A percentile compares a stretch with the other conserved stretches of the same genome.
phyloP scores from a whole-genome alignment of 2,329 filamentous ascomycete genomes.

The Trichoderma semiorbis region DNA sequence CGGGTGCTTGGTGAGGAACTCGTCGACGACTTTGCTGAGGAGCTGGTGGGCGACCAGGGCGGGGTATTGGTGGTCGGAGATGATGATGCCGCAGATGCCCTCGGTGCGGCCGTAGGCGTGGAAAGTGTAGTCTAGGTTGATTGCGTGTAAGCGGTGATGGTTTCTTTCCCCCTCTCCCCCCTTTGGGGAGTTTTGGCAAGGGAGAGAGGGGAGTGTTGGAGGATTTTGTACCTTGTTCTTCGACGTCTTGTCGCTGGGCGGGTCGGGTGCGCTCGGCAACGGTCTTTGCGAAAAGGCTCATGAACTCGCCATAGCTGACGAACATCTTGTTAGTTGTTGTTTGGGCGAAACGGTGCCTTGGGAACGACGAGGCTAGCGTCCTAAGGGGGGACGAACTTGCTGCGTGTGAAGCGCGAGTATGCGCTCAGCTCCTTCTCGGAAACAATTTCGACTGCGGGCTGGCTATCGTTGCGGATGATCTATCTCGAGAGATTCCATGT shows the following conservation, averaged over 20 bases:
- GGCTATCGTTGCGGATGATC: slow-evolving; percentile 77
- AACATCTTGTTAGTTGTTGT: neutral
- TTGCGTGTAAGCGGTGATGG: neutral
- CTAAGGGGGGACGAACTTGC: slow-evolving; percentile 49
- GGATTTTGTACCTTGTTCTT: slow-evolving; percentile 63
- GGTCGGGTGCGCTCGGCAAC: slow-evolving; percentile 80
- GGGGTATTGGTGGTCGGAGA: slow-evolving; percentile 73
- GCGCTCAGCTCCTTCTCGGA: slow-evolving; percentile 72
- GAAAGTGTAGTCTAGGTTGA: slow-evolving; percentile 60
- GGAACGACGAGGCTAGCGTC: neutral
- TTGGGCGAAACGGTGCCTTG: neutral
- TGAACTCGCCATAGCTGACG: slow-evolving; percentile 57
- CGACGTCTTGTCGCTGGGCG: slow-evolving; percentile 81
- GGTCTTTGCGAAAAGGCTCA: slow-evolving; percentile 81
- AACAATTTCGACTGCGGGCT: slow-evolving; percentile 73
- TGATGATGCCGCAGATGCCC: slow-evolving; percentile 73
- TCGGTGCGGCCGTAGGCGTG: slow-evolving; percentile 74
- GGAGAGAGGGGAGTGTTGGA: neutral
- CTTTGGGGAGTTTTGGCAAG: neutral
- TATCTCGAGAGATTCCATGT: slow-evolving; percentile 35
- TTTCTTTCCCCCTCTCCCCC: neutral
- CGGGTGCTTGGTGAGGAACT: slow-evolving; percentile 77
- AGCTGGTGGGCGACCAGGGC: slow-evolving; percentile 80
- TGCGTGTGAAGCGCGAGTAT: slow-evolving; percentile 76
- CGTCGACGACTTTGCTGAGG: slow-evolving; percentile 80